phyloP scores from a whole-genome alignment of 2,329 filamentous ascomycete genomes.

The Emergomyces pasteurianus region DNA sequence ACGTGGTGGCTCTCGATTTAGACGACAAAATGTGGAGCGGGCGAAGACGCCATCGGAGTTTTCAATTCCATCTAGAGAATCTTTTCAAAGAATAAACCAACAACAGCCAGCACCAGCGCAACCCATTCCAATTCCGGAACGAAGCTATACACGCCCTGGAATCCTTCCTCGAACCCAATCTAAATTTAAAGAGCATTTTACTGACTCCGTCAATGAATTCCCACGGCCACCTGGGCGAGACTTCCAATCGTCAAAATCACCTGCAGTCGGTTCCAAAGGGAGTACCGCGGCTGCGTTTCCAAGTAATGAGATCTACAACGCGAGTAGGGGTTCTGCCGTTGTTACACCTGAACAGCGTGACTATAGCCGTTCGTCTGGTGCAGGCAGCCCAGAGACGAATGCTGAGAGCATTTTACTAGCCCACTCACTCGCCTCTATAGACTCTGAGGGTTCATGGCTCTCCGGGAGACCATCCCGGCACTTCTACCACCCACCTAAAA shows the following conservation, averaged over 20 bases:
- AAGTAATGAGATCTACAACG: constrained; percentile 3
- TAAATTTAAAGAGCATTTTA: constrained; percentile 87
- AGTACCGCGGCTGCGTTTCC: not conserved
- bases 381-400: constrained; percentile 39
- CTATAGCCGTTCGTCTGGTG: constrained; percentile 24
- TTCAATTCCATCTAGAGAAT: constrained; percentile 82
- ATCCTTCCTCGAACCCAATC: constrained; percentile 66
- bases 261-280: not conserved
- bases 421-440: constrained; percentile 83
- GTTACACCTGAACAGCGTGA: constrained; percentile 20
- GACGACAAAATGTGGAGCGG: constrained; percentile 41
- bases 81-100: constrained; percentile 51
- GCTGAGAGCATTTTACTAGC: constrained; percentile 45
- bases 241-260: constrained; percentile 58
- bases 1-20: constrained; percentile 46
- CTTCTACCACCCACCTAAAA: constrained; percentile 31
- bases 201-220: constrained; percentile 80
- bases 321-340: constrained; percentile 3
- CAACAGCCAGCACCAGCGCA: constrained; percentile 35
- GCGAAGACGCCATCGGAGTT: constrained; percentile 57
- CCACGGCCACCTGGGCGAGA: constrained; percentile 71
- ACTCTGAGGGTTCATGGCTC: constrained; percentile 93
- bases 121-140: constrained; percentile 25
- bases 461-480: constrained; percentile 55
- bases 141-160: constrained; percentile 37